Conservation (phyloP, 176 grass and related monocot genomes). For the Eragrostis nindensis region DNA sequence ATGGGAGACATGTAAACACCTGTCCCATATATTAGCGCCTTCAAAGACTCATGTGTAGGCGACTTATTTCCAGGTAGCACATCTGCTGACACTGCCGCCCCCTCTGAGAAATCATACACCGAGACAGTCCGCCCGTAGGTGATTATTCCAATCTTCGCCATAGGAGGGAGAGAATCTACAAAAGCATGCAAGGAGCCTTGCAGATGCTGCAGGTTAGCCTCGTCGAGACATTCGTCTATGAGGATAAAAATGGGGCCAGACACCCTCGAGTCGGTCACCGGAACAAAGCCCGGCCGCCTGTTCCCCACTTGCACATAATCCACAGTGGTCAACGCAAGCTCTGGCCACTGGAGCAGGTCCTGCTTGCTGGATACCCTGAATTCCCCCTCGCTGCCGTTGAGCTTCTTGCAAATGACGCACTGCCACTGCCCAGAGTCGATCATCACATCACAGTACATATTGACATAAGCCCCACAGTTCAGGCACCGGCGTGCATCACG, state of each 20-base stretch:
- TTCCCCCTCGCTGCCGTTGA: conserved; percentile 82
- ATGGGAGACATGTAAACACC: conserved; percentile 88
- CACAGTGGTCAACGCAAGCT: conserved; percentile 61
- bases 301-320: conserved; percentile 85
- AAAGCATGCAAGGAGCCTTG: conserved; percentile 99
- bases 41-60: conserved; percentile 74
- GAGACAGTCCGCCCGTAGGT: conserved; percentile 90
- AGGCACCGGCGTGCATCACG: conserved; percentile 69
- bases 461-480: conserved; percentile 85
- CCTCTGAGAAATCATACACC: conserved; percentile 98
- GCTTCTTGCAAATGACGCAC: conserved; percentile 85
- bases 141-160: conserved; percentile 82
- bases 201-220: conserved; percentile 88
- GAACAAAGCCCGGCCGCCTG: conserved; percentile 72
- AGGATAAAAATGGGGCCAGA: conserved; percentile 85
- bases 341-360: conserved; percentile 74
- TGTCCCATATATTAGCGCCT: conserved; percentile 83
- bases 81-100: conserved; percentile 72
- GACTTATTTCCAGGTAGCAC: conserved; percentile 85
- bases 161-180: conserved; percentile 78
- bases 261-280: conserved; percentile 68
- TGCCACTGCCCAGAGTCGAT: conserved; percentile 84
- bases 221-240: conserved; percentile 92
- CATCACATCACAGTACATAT: conserved; percentile 76
- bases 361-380: conserved; percentile 82